Evolutionary conservation across 208 protist species (phyloP), one percentile per base, ranked within the genome.

Genomic region (Leishmania turanica): DNA sequence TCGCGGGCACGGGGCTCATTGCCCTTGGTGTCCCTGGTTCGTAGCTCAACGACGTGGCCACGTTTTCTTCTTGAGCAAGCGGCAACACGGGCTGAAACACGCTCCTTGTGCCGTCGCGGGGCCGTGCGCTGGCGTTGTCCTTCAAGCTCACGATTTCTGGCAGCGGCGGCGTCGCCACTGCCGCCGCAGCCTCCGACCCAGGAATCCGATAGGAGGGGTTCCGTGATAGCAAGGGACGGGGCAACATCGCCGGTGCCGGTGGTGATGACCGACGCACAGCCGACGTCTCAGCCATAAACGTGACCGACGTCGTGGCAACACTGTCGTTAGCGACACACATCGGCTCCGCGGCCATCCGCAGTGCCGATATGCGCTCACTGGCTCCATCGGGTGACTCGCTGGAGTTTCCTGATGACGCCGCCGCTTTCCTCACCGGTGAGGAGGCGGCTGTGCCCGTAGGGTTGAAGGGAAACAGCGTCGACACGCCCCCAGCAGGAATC

Each of bases 51-150:
- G 73, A 77, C 21, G 34, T 77, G n/a, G 37, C 53, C 19, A 3
- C 51, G 13, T 42, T 9, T 51, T 77, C 73, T 47, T 77, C 73
- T 47, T 49, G 31, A 27, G 73, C 73, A 62, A 77, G 73, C 54
- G 73, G 73, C 17, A 77, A n/a, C 37, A 77, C 73, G 3, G 53
- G 73, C 2, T 66, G 54, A n/a, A 40, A 24, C 34, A 27, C n/a
- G 73, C 37, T 21, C 31, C 34, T 17, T 17, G 53, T 31, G 31
- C 15, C 17, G 13, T 66, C 40, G 37, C 56, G 19, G 34, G 54
- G 37, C 4, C 54, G 21, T 45, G 34, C 21, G 34, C 54, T 77
- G 51, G 24, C 19, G 21, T 8, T 45, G 37, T 64, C 34, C 24
- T 31, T 24, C 19, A 49, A 6, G 6, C 56, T 62, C 31, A 77